Percentiles rank a stretch among this genome's conserved stretches.
Evolutionary conservation across 208 protist genomes (phyloP).

Genomic region (Crithidia bombi): DNA sequence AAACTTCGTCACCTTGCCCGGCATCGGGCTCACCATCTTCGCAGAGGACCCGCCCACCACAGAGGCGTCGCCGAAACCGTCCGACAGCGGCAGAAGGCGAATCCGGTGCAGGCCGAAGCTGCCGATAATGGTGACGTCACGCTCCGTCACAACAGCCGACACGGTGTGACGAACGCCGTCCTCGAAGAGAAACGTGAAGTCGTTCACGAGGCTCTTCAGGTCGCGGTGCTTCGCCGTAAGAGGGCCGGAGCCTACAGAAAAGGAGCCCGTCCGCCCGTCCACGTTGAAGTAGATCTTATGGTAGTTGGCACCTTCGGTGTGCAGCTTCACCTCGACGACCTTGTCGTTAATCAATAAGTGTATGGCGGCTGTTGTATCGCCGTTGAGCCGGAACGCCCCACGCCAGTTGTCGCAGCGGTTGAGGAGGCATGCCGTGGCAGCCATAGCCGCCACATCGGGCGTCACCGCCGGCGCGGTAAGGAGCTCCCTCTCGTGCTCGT

Average conservation of each 20-base stretch:
- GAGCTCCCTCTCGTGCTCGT: slow-evolving; percentile 39
- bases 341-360: slow-evolving; percentile 38
- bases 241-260: slow-evolving; percentile 28
- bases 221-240: slow-evolving; percentile 27
- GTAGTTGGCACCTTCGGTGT: slow-evolving; percentile 27
- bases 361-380: slow-evolving; percentile 29
- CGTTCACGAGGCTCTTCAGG: slow-evolving; percentile 25
- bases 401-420: slow-evolving; percentile 33
- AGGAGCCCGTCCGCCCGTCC: slow-evolving; percentile 17
- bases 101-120: slow-evolving; percentile 34
- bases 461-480: slow-evolving; percentile 34
- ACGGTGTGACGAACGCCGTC: slow-evolving; percentile 33
- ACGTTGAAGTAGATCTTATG: slow-evolving; percentile 33
- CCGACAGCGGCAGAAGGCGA: slow-evolving; percentile 26
- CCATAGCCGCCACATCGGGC: slow-evolving; percentile 29
- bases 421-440: slow-evolving; percentile 25
- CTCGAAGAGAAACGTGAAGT: slow-evolving; percentile 41
- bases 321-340: slow-evolving; percentile 36
- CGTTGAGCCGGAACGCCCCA: slow-evolving; percentile 45
- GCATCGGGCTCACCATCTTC: slow-evolving; percentile 92
- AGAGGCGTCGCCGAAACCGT: slow-evolving; percentile 53
- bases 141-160: slow-evolving; percentile 34
- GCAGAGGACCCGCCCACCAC: slow-evolving; percentile 93
- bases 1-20: slow-evolving; percentile 90
- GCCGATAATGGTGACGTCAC: slow-evolving; percentile 30